Evolutionary conservation across 139 green algal species (phyloP).

Genomic region (Chlorella sp.): DNA sequence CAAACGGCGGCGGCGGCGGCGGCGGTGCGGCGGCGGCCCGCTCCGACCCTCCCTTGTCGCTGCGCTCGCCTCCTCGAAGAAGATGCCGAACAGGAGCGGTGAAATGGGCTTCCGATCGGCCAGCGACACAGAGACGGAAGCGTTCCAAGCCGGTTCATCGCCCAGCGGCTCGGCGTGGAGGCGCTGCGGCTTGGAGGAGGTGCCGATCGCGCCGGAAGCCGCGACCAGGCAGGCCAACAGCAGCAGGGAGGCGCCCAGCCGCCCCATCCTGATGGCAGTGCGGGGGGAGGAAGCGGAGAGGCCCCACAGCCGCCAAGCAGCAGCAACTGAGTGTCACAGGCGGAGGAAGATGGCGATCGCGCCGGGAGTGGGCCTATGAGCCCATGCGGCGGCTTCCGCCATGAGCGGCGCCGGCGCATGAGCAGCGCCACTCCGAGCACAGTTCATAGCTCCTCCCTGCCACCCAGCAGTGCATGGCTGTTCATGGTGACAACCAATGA

Average conservation of each 20-base stretch:
- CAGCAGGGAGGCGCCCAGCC: not conserved
- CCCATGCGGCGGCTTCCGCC: no score
- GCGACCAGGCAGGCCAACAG: not conserved
- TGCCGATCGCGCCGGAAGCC: not conserved
- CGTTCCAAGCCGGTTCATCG: constrained; percentile 6
- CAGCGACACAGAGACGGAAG: constrained; percentile 18
- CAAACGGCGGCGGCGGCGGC: not conserved
- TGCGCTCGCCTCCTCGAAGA: constrained; percentile 58
- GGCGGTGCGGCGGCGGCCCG: not conserved
- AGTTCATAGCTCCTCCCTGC: no score
- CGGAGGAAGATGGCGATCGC: no score
- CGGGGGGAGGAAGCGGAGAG: no score
- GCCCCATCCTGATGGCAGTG: no score
- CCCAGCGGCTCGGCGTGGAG: not conserved
- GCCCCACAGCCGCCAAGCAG: no score
- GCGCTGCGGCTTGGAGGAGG: not conserved
- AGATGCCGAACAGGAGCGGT: constrained; percentile 46
- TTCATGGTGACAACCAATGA: no score
- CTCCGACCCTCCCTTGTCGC: not conserved
- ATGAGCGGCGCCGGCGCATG: no score
- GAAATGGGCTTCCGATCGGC: not conserved
- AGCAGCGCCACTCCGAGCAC: no score
- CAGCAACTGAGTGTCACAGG: no score
- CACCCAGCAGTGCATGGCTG: no score
- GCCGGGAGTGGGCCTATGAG: no score